Base-by-base conservation (phyloP, 768 basidiomycete genomes). In the Fomitopsis serialis region DNA sequence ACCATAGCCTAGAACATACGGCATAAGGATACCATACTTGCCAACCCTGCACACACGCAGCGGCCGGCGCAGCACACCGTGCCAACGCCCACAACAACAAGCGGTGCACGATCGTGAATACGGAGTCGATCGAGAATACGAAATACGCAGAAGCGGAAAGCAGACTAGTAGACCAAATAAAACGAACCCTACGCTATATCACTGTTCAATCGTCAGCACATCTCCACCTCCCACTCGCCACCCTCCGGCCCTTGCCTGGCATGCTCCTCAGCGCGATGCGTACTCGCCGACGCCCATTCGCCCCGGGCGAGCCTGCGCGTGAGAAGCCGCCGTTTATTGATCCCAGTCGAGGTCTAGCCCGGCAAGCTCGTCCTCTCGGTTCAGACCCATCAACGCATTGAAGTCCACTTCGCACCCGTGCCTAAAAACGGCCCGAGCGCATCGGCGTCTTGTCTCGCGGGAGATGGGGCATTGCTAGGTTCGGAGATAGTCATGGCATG, bases 151-250 rank as follows among this genome's bases (percentile, higher is more conserved):
- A 19, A 40, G 15, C 19, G 19, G 37, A 19, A 40, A 40, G n/a
- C n/a, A n/a, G 29, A 40, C 15, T 40, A 40, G 19, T 35, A 40
- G 37, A 17, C 37, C 4, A 40, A 40, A 40, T 40, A 40, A 40
- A 40, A 40, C 15, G 37, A 40, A 19, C 37, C 15, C 37, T 40
- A 40, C 6, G 37, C 37, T 40, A 40, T 40, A 40, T 40, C 37
- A 40, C 37, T 40, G 19, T 40, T 40, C 37, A 8, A 34, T 19
- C 46, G 22, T 52, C 51, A 87, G 67, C 84, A 86, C 48, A 87
- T 72, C 64, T 85, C 80, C 44, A 89, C 84, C 66, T 89, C 86
- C 86, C 87, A 88, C 71, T 87, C 86, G 56, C 85, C 86, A 45
- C 84, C 84, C 65, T 85, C 82, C 78, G 77, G 44, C 82, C 84